A percentile compares a stretch with the other conserved stretches of the same genome.
These are phyloP conservation scores for Acanthamoeba royreba DNA, from an alignment of 208 protist species.

Conservation along the genomic window DNA sequence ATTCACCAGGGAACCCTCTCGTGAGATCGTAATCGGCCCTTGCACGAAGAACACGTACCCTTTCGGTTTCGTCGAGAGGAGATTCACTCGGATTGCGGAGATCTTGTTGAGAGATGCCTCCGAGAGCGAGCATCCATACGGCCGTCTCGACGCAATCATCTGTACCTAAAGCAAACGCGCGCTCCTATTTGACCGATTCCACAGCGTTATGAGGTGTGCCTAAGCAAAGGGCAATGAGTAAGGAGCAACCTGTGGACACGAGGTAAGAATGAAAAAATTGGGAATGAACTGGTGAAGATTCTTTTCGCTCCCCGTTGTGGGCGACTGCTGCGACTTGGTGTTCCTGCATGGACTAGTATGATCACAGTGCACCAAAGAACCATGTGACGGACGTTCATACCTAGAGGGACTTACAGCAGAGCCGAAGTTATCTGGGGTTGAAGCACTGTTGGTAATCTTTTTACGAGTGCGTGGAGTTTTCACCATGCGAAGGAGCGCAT, in stretches of 20 bases:
- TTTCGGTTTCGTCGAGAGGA: not conserved
- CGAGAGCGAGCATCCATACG: not conserved
- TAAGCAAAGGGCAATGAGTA: not conserved
- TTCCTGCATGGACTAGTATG: too few relatives aligned
- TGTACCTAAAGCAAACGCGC: not conserved
- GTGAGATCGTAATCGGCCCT: not conserved
- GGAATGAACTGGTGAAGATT: not conserved
- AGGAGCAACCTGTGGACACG: not conserved
- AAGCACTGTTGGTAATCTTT: too few relatives aligned
- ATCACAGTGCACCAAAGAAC: too few relatives aligned
- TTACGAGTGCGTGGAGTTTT: too few relatives aligned
- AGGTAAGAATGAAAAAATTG: not conserved
- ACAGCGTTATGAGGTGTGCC: not conserved
- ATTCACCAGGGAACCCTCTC: not conserved
- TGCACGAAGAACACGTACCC: too few relatives aligned
- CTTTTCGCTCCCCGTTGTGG: too few relatives aligned
- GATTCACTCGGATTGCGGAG: not conserved
- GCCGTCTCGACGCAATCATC: not conserved
- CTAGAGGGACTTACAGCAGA: too few relatives aligned
- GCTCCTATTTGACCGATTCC: not conserved
- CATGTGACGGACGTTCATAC: too few relatives aligned
- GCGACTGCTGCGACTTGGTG: too few relatives aligned
- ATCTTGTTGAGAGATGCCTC: not conserved
- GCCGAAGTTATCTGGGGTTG: too few relatives aligned
- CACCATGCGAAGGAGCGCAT: too few relatives aligned